Percentiles rank a stretch among this genome's conserved stretches.
Evolutionary conservation across 768 basidiomycete genomes (phyloP).

Genomic region (Aureoboletus auriporus): DNA sequence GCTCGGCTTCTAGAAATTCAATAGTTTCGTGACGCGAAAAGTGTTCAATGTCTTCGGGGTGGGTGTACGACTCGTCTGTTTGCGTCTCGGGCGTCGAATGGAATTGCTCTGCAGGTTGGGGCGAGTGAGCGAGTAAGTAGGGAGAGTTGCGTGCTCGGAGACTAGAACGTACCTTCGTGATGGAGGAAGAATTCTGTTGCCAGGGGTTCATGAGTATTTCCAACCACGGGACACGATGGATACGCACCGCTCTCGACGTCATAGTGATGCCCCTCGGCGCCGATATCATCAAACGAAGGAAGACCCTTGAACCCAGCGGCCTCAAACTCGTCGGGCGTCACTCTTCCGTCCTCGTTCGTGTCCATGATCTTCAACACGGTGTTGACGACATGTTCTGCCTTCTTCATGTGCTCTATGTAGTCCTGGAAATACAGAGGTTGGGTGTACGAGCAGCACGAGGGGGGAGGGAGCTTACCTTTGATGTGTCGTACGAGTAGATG

Average conservation of each 20-base stretch:
- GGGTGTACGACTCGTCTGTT: constrained; percentile 90
- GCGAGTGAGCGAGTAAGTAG: background rate
- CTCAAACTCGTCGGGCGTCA: constrained; percentile 68
- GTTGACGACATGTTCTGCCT: constrained; percentile 74
- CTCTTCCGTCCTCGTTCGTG: constrained; percentile 64
- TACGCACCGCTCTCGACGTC: constrained; percentile 82
- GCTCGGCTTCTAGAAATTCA: constrained; percentile 77
- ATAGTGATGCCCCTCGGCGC: constrained; percentile 92
- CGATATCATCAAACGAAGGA: constrained; percentile 79
- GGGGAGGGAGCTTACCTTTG: constrained; percentile 44
- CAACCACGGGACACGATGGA: background rate
- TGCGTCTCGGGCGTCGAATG: constrained; percentile 98
- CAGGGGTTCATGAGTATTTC: background rate
- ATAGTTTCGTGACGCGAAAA: constrained; percentile 87
- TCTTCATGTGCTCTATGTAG: constrained; percentile 73
- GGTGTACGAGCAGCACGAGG: background rate
- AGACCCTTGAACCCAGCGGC: constrained; percentile 69
- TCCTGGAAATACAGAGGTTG: constrained; percentile 39
- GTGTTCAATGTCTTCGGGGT: constrained; percentile 92
- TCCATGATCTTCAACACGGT: constrained; percentile 71
- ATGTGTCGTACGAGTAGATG: constrained; percentile 79
- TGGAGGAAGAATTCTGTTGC: constrained; percentile 86
- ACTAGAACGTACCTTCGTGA: constrained; percentile 75
- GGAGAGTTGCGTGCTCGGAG: background rate
- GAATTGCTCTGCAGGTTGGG: constrained; percentile 71